Base-by-base conservation (phyloP, 2,329 filamentous ascomycete genomes). In the Aaosphaeria pasadenensis region DNA sequence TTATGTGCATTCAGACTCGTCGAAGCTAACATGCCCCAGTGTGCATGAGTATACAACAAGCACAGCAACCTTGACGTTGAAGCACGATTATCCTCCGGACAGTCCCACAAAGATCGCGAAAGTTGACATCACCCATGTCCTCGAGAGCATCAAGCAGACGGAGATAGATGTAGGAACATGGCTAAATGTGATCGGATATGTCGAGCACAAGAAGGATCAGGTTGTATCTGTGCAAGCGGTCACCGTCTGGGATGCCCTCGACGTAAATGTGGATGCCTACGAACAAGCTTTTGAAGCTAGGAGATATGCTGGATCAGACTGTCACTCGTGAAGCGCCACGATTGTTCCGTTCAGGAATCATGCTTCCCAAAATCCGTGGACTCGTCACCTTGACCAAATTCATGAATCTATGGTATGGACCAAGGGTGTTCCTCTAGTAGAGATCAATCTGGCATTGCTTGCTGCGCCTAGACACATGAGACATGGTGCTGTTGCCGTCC, bases 101-200 rank as follows among this genome's bases (percentile, higher is more conserved):
- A 42, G 17, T 46, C 53, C 66, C 46, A 55, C 66, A 24, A 71
- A 79, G 38, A 71, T 70, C 43, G 86, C 83, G 1, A 64, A 75
- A 35, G 88, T 95, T 33, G 83, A 94, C 60, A 78, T 95, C 50
- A 79, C 82, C 45, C 81, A 91, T 54, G 70, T 95, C 3, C 77
- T 95, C 5, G 79, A 85, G 59, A 78, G 74, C 7, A 71, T 94
- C 49, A 82, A 80, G 17, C 71, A 78, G 24, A 79, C 85, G 47
- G 77, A 88, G 44, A 79, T 87, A 45, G 78, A 84, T 44, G 73
- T 87, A 29, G 92, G 92, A n/a, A 80, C 86, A 50, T 96, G 91
- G 91, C 71, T 96, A 43, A 95, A 96, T 65, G 79, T 96, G 4
- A 82, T 96, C 55, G 92, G 91, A 5, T 95, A 95, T 66, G 76